Percentiles rank a stretch among this genome's conserved stretches.
Evolutionary conservation across 2,329 filamentous ascomycete genomes (phyloP).

Genomic region (Ceratocystis smalleyi): DNA sequence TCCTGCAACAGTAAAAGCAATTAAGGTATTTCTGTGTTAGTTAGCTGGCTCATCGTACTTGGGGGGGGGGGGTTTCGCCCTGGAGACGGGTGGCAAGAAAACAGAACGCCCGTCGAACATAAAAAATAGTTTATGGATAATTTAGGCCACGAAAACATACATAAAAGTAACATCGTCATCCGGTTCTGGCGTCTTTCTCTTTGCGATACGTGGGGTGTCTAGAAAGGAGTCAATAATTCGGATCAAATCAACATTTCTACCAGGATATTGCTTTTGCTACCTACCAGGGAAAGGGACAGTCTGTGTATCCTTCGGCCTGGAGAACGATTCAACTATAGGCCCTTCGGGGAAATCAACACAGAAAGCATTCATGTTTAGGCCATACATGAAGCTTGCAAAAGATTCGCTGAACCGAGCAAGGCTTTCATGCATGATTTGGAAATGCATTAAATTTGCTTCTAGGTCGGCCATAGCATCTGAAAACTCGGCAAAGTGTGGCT

Average conservation of each 20-base stretch:
- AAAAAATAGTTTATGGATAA: neutral
- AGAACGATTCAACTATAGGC: conserved; percentile 71
- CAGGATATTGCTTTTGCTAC: too few relatives aligned
- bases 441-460: conserved; percentile 93
- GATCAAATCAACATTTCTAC: neutral
- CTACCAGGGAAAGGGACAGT: conserved; percentile 8
- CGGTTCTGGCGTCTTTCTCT: conserved; percentile 24
- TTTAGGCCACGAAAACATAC: conserved; percentile 30
- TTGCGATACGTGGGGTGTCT: conserved; percentile 15
- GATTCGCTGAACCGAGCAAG: conserved; percentile 86
- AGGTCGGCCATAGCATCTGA: conserved; percentile 89
- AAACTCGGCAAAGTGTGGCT: conserved; percentile 84
- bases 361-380: conserved; percentile 97
- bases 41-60: neutral
- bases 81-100: neutral
- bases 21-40: conserved; percentile 6
- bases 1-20: conserved; percentile 36
- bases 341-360: conserved; percentile 96
- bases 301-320: conserved; percentile 44
- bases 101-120: neutral
- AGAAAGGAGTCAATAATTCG: conserved; percentile 9
- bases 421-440: conserved; percentile 94
- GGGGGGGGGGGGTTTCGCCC: neutral
- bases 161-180: conserved; percentile 73
- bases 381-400: conserved; percentile 89